Conservation (phyloP, 257 asterid species). For the Solanum rostratum region DNA sequence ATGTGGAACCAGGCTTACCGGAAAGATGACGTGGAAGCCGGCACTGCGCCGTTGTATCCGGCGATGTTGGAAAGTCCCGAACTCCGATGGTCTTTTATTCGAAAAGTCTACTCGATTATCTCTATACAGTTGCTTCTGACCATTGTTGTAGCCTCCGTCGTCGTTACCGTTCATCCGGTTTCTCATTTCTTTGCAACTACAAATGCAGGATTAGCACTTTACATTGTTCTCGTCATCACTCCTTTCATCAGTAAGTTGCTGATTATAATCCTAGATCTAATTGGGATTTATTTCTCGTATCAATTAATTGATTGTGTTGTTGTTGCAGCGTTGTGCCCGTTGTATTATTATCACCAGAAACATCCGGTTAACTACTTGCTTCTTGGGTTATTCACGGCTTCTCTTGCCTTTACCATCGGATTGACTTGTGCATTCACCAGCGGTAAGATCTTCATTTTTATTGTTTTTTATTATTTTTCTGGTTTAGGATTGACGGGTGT, state of each 20-base stretch:
- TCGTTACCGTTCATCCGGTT: constrained; percentile 42
- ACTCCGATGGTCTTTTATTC: constrained; percentile 71
- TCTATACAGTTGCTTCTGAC: constrained; percentile 57
- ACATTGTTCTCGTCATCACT: constrained; percentile 40
- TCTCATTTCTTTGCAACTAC: constrained; percentile 40
- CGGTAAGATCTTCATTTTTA: constrained; percentile 26
- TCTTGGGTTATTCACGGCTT: constrained; percentile 59
- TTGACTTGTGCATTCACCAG: constrained; percentile 66
- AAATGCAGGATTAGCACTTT: constrained; percentile 47
- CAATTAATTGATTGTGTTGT: background rate
- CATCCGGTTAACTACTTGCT: constrained; percentile 75
- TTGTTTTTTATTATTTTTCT: background rate
- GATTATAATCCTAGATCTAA: background rate
- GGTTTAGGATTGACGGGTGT: background rate
- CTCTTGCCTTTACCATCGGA: constrained; percentile 68
- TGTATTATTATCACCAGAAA: constrained; percentile 58
- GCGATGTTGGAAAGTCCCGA: constrained; percentile 60
- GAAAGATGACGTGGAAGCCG: constrained; percentile 53
- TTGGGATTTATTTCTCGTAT: background rate
- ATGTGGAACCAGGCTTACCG: constrained; percentile 35
- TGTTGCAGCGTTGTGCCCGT: constrained; percentile 57
- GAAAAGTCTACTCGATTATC: constrained; percentile 54
- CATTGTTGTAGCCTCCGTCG: constrained; percentile 44
- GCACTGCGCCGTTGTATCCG: constrained; percentile 38
- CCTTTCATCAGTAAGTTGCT: constrained; percentile 41